Evolutionary conservation across 208 protist species (phyloP).

Genomic region (Leishmania mexicana): DNA sequence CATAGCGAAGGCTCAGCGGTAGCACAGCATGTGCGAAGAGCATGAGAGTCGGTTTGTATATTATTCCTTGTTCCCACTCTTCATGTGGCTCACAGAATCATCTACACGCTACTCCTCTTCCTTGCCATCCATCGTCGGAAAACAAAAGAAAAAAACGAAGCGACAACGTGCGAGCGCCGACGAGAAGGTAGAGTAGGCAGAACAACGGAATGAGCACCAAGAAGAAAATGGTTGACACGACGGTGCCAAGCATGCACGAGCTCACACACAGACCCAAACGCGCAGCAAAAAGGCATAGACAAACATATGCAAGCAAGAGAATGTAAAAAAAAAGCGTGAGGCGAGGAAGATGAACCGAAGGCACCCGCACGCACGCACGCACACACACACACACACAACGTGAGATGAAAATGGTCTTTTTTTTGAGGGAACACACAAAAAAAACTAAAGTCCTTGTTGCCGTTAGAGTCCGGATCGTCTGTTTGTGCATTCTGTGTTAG

Average conservation of each 20-base stretch:
- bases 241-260: background rate
- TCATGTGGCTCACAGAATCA: background rate
- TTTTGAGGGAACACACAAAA: background rate
- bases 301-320: background rate
- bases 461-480: background rate
- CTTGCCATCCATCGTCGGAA: background rate
- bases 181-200: background rate
- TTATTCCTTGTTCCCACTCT: background rate
- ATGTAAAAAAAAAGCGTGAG: background rate
- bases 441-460: background rate
- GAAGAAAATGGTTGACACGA: background rate
- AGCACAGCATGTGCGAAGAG: background rate
- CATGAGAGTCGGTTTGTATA: background rate
- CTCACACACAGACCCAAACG: background rate
- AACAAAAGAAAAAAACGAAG: background rate
- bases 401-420: background rate
- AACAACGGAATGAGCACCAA: background rate
- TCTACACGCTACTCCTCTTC: background rate
- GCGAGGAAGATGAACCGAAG: background rate
- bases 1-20: background rate
- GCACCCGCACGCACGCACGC: background rate
- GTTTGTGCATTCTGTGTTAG: background rate
- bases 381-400: constrained; percentile 1
- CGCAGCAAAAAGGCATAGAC: background rate
- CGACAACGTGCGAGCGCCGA: background rate